Conservation (phyloP, 257 asterid species). For the Capsicum baccatum region DNA sequence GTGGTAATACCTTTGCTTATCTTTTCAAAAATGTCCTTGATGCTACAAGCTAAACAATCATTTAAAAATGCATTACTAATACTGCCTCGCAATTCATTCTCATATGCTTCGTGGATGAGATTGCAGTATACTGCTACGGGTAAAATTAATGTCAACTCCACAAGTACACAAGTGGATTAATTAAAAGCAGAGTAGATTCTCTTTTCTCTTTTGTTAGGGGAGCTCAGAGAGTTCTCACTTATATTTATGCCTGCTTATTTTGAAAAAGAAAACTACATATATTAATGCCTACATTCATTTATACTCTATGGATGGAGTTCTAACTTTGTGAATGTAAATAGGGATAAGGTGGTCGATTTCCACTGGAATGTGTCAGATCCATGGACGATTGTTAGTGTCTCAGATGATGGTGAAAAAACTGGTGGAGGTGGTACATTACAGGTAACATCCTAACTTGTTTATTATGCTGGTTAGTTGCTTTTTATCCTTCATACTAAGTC, state of each 20-base stretch:
- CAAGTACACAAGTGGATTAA: neutral
- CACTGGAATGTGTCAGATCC: constrained; percentile 97
- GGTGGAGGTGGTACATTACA: constrained; percentile 65
- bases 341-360: constrained; percentile 99
- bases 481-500: neutral
- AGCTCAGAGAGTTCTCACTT: neutral
- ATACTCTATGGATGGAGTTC: neutral
- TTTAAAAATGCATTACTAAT: neutral
- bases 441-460: constrained; percentile 35
- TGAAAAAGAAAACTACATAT: too few species aligned
- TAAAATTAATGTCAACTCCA: neutral
- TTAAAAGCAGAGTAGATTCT: neutral
- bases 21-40: neutral
- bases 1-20: constrained; percentile 38
- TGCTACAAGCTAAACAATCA: neutral
- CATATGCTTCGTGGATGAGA: neutral
- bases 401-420: constrained; percentile 63
- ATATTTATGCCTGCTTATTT: neutral
- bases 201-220: neutral
- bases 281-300: neutral
- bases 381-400: constrained; percentile 95
- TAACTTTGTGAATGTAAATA: constrained; percentile 39
- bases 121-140: neutral
- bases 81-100: neutral
- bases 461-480: neutral